These are phyloP conservation scores for Fusarium nelsonii DNA, from an alignment of 2,329 filamentous ascomycete species.

Conservation along the genomic window DNA sequence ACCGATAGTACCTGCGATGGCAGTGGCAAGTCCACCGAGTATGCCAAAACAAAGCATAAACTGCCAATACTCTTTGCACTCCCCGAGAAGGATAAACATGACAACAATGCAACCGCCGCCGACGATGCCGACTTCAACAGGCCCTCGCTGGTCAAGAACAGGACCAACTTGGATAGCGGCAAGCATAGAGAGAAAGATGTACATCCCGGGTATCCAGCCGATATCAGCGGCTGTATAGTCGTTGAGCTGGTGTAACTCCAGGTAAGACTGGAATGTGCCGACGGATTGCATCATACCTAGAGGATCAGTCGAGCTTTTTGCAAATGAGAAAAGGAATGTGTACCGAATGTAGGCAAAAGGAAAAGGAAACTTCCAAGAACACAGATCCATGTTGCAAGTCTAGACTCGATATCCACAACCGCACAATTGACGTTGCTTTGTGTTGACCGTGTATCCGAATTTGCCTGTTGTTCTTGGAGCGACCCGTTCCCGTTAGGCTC, in stretches of 20 bases:
- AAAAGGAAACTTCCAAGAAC: slow-evolving; percentile 17
- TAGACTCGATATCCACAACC: slow-evolving; percentile 14
- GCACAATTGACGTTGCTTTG: neutral
- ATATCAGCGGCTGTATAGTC: slow-evolving; percentile 18
- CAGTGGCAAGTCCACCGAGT: neutral
- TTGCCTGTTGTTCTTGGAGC: neutral
- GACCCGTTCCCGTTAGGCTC: neutral
- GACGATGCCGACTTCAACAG: slow-evolving; percentile 5
- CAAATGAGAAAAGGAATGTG: no score
- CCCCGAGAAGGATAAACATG: slow-evolving; percentile 11
- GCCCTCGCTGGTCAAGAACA: slow-evolving; percentile 11
- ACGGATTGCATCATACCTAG: slow-evolving; percentile 27
- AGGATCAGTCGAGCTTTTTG: neutral
- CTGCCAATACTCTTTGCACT: slow-evolving; percentile 16
- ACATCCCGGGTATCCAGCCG: slow-evolving; percentile 19
- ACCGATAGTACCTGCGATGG: slow-evolving; percentile 13
- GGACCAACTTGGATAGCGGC: slow-evolving; percentile 13
- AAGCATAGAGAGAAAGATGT: slow-evolving; percentile 15
- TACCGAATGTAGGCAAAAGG: slow-evolving; percentile 16
- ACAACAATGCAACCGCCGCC: neutral
- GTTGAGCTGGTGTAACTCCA: slow-evolving; percentile 16
- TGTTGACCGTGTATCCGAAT: neutral
- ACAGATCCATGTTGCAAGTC: slow-evolving; percentile 9
- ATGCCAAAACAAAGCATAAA: slow-evolving; percentile 18
- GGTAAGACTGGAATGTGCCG: slow-evolving; percentile 20